Evolutionary conservation across 805 yeast species (phyloP).

Genomic region (Starmerella floricola): DNA sequence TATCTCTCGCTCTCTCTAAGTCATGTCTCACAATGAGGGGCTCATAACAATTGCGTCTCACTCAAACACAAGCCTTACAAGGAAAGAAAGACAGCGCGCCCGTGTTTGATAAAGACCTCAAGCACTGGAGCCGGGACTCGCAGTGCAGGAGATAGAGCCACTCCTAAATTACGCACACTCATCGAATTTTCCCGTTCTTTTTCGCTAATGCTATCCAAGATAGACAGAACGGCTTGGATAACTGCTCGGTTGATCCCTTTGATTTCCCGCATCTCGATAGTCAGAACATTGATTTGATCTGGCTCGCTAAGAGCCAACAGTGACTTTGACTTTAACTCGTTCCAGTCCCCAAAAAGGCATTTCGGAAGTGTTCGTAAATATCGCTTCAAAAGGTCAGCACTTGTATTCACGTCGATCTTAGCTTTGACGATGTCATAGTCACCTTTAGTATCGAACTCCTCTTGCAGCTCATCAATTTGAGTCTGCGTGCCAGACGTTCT

Average conservation of each 20-base stretch:
- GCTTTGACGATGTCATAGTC: constrained; percentile 18
- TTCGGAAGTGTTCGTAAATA: constrained; percentile 68
- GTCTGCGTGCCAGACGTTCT: constrained; percentile 61
- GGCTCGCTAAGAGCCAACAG: constrained; percentile 25
- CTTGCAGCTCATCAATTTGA: constrained; percentile 51
- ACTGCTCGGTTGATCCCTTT: constrained; percentile 49
- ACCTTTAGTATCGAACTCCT: constrained; percentile 39
- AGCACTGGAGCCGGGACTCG: constrained; percentile 7
- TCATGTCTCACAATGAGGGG: too few relatives aligned
- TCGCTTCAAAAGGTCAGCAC: constrained; percentile 73
- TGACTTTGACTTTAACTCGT: constrained; percentile 1
- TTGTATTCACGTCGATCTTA: constrained; percentile 60
- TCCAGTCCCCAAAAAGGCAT: constrained; percentile 33
- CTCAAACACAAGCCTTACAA: too few relatives aligned
- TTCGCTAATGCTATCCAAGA: constrained; percentile 51
- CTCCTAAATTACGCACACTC: constrained; percentile 67
- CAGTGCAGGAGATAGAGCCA: constrained; percentile 11
- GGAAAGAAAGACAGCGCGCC: neutral
- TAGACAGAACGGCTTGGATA: constrained; percentile 52
- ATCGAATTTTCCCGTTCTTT: constrained; percentile 60
- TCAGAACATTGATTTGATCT: constrained; percentile 22
- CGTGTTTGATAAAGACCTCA: constrained; percentile 3
- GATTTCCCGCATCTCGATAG: constrained; percentile 26
- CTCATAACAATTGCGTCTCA: neutral
- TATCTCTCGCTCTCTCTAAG: too few relatives aligned